Evolutionary conservation across 805 yeast species (phyloP), one percentile per base, ranked within the genome.

Genomic region (Maudiozyma serrabonitensis): DNA sequence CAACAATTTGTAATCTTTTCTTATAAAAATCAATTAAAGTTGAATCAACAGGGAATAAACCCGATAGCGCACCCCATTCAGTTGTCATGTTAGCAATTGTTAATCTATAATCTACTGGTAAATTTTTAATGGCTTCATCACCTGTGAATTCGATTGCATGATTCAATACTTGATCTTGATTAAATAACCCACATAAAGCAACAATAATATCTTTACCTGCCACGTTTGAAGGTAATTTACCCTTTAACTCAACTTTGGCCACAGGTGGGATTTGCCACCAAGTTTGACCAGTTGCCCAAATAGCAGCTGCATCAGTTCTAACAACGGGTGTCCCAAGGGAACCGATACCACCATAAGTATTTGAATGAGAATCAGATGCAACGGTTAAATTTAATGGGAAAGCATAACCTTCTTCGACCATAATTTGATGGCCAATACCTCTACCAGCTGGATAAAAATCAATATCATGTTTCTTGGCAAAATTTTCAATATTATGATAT

Each of bases 251-350:
- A 9, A 93, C 98, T 60, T 82, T 80, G 35, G 98, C 99, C 23
- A 93, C 98, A 0, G 99, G 98, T 2, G 99, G 99, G 49, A 93
- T 87, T 78, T 95, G 99, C 99, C 99, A 93, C 99, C 99, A 93
- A 3, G 99, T 93, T 71, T 89, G 95, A 40, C 98, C 98, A 0
- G 99, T 93, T 12, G 99, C 98, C 99, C 99, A 93, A 56, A 93
- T 91, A 9, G 97, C 81, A 4, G 99, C 99, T 21, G 98, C 99
- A 69, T 93, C 99, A 0, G 99, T 93, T 69, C 99, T 80, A 50
- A 93, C 99, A 49, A 93, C 85, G 9, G 99, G 98, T 2, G 99
- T 95, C 47, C 99, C 99, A 50, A 93, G 72, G 21, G 95, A 75
- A 18, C 98, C 98, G 45, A 93, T 75, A 63, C 99, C 99, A 57